Base-by-base conservation (phyloP, 148 eudicot genomes). In the Dysphania ambrosioides region DNA sequence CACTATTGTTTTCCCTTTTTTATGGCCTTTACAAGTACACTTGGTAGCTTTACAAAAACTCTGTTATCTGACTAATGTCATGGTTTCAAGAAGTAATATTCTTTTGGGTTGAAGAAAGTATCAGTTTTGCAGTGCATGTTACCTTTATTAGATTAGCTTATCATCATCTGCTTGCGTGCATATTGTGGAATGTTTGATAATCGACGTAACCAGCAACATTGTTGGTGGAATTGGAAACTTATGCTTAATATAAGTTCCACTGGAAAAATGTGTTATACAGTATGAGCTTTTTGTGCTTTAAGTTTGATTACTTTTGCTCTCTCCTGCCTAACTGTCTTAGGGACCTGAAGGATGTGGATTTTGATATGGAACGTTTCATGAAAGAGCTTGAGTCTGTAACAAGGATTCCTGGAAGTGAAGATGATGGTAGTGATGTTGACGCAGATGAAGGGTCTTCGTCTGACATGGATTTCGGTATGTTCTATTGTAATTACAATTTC, bases 401-500 rank as follows among this genome's bases (percentile, higher is more conserved):
- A 80, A 81, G 84, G 65, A 74, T 58, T 68, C 83, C 81, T 32
- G 82, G 63, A 29, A 65, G 77, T n/a, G 81, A 82, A 71, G 83
- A 79, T 70, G 74, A 42, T 34, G 83, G 64, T 63, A 78, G 81
- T 56, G 86, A 87, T 79, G 82, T 55, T 70, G 97, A 82, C 80
- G 40, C 68, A 40, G 96, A 87, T 73, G 97, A 86, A 72, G 93
- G 85, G 68, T 85, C 88, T 70, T 90, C 82, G 2, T 88, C 92
- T 24, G 98, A 94, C 85, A 88, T 94, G 91, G 92, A 94, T 84
- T 91, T 91, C 77, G 97, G 97, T 93, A 86, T 75, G 67, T 62
- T 59, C 6, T 31, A 36, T 36, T n/a, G 44, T 38, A 8, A 4
- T 58, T 58, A 1, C 24, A 23, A 27, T 27, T 15, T 60, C 19